Evolutionary conservation across 2,329 filamentous ascomycete genomes (phyloP), one percentile per base, ranked within the genome.

Genomic region (Biscogniauxia mediterranea): DNA sequence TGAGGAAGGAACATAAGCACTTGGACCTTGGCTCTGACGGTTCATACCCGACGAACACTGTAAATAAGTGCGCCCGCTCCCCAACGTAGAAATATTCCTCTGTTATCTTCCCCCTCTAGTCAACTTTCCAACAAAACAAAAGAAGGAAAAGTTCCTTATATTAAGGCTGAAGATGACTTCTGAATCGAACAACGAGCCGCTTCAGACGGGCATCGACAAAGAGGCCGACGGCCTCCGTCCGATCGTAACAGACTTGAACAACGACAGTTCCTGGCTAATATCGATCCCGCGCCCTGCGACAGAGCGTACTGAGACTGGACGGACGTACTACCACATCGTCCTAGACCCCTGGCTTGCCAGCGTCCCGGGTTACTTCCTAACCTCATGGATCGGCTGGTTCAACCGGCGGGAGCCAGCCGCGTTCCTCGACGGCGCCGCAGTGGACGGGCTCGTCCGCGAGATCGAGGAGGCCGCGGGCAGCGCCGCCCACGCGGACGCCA

Each of bases 241-340:
- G 0, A 62, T 74, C 6, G 54, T 75, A 17, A 75, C 74, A 0
- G 70, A 66, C 7, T 62, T 76, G 6, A 76, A 76, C 56, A 74
- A 73, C 5, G 74, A 76, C 53, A 72, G 72, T 17, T 72, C 72
- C 32, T 76, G 74, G 74, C 62, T 76, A 1, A 59, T 76, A 32
- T 75, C 73, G 6, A 70, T 76, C 49, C 73, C 73, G 2, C 69
- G 69, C 5, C 73, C 73, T 2, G 51, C 55, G 9, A 38, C 58
- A 11, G 71, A 73, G 15, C 66, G 61, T 13, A 58, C 52, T 1
- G 52, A 61, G 4, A 51, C 54, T 3, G 64, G 67, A 11, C 70
- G 69, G 53, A 63, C 58, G 1, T 76, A 69, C 61, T 75, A 69
- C 55, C 74, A 76, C 50, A 56, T 76, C 5, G 71, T 72, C 11